Conservation (phyloP, 2,329 filamentous ascomycete species). For the Ophiostoma pallidulum region DNA sequence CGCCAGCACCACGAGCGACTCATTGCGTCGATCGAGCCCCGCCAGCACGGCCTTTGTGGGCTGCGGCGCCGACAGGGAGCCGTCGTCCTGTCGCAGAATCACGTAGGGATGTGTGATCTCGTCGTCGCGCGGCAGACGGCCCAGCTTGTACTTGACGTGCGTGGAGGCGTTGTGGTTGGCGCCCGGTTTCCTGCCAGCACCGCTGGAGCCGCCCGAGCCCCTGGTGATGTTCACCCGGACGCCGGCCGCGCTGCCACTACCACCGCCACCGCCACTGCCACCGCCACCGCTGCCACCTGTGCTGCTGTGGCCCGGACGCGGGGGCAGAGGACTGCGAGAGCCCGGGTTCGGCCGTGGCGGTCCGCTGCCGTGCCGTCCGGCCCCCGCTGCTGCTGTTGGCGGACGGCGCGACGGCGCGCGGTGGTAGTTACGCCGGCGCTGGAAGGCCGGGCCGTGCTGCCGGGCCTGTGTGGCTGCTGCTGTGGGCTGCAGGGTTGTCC, state of each 20-base stretch:
- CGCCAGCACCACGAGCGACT: slow-evolving; percentile 33
- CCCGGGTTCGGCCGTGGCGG: not conserved
- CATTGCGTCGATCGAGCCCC: slow-evolving; percentile 25
- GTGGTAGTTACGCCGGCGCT: not conserved
- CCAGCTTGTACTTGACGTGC: not conserved
- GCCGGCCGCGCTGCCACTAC: not conserved
- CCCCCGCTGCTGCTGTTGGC: slow-evolving; percentile 3
- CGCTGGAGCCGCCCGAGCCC: not conserved
- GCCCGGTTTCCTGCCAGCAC: not conserved
- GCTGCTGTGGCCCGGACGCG: too few species aligned
- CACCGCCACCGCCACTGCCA: not conserved
- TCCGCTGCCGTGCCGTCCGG: not conserved
- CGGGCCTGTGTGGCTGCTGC: too few species aligned
- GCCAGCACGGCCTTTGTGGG: slow-evolving; percentile 32
- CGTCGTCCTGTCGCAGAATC: slow-evolving; percentile 26
- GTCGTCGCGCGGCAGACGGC: slow-evolving; percentile 32
- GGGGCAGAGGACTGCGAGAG: too few species aligned
- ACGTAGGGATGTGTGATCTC: slow-evolving; percentile 33
- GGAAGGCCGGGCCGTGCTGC: not conserved
- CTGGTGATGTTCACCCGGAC: too few species aligned
- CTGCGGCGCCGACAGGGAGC: slow-evolving; percentile 30
- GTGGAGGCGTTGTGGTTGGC: not conserved
- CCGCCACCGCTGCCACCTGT: not conserved
- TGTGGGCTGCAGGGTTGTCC: too few species aligned
- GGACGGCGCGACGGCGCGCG: not conserved